These are phyloP conservation scores for Xanthoparmelia taractica DNA, from an alignment of 495 filamentous ascomycete genomes.

Conservation along the genomic window DNA sequence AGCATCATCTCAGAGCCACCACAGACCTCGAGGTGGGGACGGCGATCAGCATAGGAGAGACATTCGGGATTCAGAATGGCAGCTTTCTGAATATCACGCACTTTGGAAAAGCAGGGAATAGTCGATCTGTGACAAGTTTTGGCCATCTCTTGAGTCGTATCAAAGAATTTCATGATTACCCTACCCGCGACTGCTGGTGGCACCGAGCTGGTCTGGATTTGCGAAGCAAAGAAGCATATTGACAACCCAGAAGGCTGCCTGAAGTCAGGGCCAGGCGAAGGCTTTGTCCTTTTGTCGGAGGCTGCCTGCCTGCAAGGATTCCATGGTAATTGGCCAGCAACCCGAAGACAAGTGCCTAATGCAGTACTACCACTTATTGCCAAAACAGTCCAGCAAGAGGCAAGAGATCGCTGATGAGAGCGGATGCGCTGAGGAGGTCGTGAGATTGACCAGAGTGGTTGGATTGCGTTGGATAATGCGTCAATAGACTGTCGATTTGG, in stretches of 20 bases:
- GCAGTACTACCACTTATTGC: not conserved
- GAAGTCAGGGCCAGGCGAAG: too few relatives aligned
- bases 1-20: not conserved
- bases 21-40: not conserved
- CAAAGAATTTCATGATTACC: not conserved
- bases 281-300: not conserved
- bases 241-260: not conserved
- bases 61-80: not conserved
- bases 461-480: not conserved
- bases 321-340: not conserved
- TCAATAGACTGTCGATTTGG: not conserved
- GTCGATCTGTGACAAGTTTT: not conserved
- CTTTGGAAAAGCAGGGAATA: not conserved
- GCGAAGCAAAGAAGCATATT: not conserved
- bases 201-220: not conserved
- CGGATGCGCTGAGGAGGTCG: not conserved
- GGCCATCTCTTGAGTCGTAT: not conserved
- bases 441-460: not conserved
- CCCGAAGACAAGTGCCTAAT: not conserved
- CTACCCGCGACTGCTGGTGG: not conserved
- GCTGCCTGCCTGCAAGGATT: constrained; percentile 3
- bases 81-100: not conserved
- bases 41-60: not conserved
- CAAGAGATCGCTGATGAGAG: not conserved
- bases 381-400: not conserved